A percentile compares a stretch with the other conserved stretches of the same genome.
phyloP scores from a whole-genome alignment of 148 eudicot species.

The Amaranthus cruentus region DNA sequence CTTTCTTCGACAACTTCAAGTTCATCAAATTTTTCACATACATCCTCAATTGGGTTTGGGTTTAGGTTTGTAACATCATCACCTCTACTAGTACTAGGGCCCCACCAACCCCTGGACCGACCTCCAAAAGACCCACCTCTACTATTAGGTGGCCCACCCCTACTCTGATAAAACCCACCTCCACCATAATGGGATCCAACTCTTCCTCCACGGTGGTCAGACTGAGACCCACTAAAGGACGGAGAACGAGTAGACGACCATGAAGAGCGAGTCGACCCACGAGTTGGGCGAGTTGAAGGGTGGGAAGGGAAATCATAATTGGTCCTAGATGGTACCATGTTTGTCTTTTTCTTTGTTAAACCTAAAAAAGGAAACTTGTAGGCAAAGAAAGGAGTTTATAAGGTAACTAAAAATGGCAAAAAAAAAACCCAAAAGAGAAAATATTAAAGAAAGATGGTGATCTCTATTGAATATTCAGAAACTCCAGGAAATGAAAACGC shows the following conservation, averaged over 20 bases:
- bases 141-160: background rate
- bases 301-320: slow-evolving; percentile 28
- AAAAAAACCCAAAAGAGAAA: slow-evolving; percentile 22
- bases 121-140: background rate
- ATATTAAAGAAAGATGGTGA: background rate
- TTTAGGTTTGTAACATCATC: background rate
- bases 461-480: background rate
- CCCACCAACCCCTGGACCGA: slow-evolving; percentile 11
- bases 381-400: slow-evolving; percentile 16
- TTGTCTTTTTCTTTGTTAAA: background rate
- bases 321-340: slow-evolving; percentile 18
- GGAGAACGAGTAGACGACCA: slow-evolving; percentile 3
- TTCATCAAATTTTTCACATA: slow-evolving; percentile 33
- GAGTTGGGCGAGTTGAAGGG: slow-evolving; percentile 5
- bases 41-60: slow-evolving; percentile 10
- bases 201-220: background rate
- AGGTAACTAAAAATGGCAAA: slow-evolving; percentile 10
- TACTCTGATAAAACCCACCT: background rate
- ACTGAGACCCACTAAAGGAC: slow-evolving; percentile 10
- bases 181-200: slow-evolving; percentile 3
- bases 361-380: slow-evolving; percentile 29
- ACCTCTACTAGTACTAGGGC: background rate
- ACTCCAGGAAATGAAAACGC: background rate
- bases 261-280: background rate
- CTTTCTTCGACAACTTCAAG: slow-evolving; percentile 27